These are phyloP conservation scores for Primulina tabacum DNA, from an alignment of 257 asterid species.

Conservation along the genomic window DNA sequence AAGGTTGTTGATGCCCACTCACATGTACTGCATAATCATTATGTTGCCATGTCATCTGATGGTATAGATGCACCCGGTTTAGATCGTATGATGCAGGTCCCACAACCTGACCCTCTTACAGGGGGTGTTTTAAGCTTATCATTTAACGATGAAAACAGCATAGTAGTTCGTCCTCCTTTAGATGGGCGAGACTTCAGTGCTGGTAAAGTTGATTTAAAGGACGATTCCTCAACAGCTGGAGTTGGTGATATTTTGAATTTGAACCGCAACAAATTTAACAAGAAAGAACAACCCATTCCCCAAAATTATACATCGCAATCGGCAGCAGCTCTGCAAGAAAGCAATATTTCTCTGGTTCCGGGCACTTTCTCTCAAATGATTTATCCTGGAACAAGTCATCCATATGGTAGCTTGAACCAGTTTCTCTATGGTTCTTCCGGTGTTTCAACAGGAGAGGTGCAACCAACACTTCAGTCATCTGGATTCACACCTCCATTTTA, in stretches of 20 bases:
- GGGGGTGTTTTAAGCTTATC: constrained; percentile 3
- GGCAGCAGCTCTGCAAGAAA: constrained; percentile 24
- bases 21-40: neutral
- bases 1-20: constrained; percentile 16
- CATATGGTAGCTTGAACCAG: constrained; percentile 33
- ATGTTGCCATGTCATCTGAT: constrained; percentile 16
- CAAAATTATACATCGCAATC: constrained; percentile 25
- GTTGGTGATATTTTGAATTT: constrained; percentile 16
- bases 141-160: constrained; percentile 22
- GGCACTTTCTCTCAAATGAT: constrained; percentile 27
- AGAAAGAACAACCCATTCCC: constrained; percentile 19
- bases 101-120: neutral
- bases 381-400: constrained; percentile 31
- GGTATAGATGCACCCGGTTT: constrained; percentile 14
- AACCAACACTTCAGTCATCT: constrained; percentile 35
- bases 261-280: constrained; percentile 18
- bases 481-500: constrained; percentile 31
- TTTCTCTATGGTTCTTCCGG: constrained; percentile 28
- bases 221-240: constrained; percentile 17
- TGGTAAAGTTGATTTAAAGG: constrained; percentile 20
- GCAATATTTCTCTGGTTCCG: constrained; percentile 25
- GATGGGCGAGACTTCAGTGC: constrained; percentile 13
- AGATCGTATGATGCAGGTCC: constrained; percentile 20
- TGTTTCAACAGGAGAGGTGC: constrained; percentile 27
- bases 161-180: constrained; percentile 6